Evolutionary conservation across 495 filamentous ascomycete species (phyloP), one percentile per base, ranked within the genome.

Genomic region (Parmelia sp.): DNA sequence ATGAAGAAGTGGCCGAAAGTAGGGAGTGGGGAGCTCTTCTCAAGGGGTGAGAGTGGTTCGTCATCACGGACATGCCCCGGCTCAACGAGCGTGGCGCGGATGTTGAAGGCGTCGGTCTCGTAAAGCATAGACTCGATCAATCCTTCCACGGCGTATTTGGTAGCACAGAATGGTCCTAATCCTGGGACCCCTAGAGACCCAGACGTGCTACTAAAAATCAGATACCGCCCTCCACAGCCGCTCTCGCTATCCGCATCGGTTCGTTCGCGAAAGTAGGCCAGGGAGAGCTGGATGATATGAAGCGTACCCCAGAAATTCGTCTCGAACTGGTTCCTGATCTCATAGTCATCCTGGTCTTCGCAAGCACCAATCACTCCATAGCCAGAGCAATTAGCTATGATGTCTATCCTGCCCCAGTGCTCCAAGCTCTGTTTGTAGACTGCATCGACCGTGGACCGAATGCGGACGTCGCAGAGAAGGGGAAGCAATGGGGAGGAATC

Each of bases 261-360:
- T 14, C 66, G 44, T 64, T 86, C 82, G 29, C 94, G 86, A 73
- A 97, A 96, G 78, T 96, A 91, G 0, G 91, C 90, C 37, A 97
- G 74, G 27, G 86, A 90, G n/a, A 89, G 76, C 74, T 96, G 90
- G 65, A 97, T 88, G 69, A 98, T 97, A 73, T 97, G 88, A 65
- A 97, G 85, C 40, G 92, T 91, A 0, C 91, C 90, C 74, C 96
- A 97, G 79, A 93, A 96, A 62, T 94, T 90, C 47, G 86, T 87
- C 73, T 97, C 93, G 75, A 97, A 97, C 74, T 97, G 93, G 72
- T 93, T 94, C 65, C 91, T 88, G 66, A 98, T 87, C 68, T 97
- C 93, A 73, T 90, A 87, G 70, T 94, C 90, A 75, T 96, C 91
- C 76, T 97, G 94, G 77, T 97, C 94, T 76, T 98, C 94, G 76